phyloP scores from a whole-genome alignment of 2,329 filamentous ascomycete species.

The Hymenoscyphus scutula region DNA sequence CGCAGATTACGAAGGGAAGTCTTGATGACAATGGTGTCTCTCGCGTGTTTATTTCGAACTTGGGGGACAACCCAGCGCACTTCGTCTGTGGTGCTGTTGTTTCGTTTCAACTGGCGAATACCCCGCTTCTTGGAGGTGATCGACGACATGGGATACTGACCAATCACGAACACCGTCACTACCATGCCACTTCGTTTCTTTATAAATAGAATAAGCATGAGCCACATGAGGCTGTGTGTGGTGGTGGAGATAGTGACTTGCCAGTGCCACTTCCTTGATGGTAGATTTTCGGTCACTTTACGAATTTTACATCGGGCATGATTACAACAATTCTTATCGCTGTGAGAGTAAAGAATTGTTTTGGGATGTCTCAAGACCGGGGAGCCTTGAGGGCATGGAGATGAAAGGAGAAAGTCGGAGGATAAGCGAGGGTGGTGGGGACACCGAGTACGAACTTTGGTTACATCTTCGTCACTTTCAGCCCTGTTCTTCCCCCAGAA shows the following conservation, averaged over 20 bases:
- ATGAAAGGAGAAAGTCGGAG: not conserved
- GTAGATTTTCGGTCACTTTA: not conserved
- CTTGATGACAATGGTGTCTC: not conserved
- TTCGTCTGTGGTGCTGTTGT: not conserved
- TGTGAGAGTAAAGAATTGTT: no score
- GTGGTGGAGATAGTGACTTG: not conserved
- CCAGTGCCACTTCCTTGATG: not conserved
- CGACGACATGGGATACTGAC: not conserved
- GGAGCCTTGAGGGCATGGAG: not conserved
- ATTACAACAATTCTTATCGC: not conserved
- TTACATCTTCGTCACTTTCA: not conserved
- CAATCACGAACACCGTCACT: not conserved
- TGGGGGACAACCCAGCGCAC: not conserved
- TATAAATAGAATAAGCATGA: constrained; percentile 2
- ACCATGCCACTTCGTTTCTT: not conserved
- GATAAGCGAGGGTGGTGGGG: not conserved
- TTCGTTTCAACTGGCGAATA: not conserved
- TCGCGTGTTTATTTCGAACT: not conserved
- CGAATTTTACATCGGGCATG: not conserved
- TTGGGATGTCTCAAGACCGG: no score
- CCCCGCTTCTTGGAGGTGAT: not conserved
- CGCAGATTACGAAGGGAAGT: not conserved
- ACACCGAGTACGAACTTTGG: not conserved
- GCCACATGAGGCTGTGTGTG: not conserved
- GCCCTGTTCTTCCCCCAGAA: not conserved